phyloP scores from a whole-genome alignment of 495 filamentous ascomycete genomes.

The Pyronema domesticum region DNA sequence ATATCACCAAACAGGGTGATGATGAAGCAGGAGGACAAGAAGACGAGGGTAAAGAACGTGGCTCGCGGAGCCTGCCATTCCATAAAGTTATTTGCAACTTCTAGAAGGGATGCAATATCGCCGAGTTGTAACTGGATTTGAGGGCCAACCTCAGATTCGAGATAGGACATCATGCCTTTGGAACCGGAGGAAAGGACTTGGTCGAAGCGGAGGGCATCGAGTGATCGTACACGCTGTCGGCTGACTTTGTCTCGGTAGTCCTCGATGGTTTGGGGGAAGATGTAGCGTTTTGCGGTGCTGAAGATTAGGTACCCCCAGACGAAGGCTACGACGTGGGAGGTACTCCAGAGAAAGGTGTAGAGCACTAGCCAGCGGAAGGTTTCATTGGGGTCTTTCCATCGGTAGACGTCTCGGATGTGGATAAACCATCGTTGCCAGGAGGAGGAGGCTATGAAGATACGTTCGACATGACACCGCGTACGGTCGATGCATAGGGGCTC shows the following conservation, averaged over 20 bases:
- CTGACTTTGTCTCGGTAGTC: slow-evolving; percentile 26
- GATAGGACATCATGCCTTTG: slow-evolving; percentile 27
- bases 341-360: slow-evolving; percentile 27
- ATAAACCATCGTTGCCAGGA: slow-evolving; percentile 30
- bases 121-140: slow-evolving; percentile 29
- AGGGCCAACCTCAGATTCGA: slow-evolving; percentile 28
- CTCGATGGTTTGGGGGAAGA: slow-evolving; percentile 24
- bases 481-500: slow-evolving; percentile 26
- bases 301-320: slow-evolving; percentile 27
- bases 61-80: slow-evolving; percentile 28
- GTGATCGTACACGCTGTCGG: slow-evolving; percentile 20
- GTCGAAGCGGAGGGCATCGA: slow-evolving; percentile 24
- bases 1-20: slow-evolving; percentile 23
- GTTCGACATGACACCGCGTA: slow-evolving; percentile 26
- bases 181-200: slow-evolving; percentile 31
- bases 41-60: slow-evolving; percentile 25
- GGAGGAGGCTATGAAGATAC: slow-evolving; percentile 30
- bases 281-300: slow-evolving; percentile 26
- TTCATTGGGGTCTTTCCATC: slow-evolving; percentile 28
- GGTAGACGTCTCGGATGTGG: slow-evolving; percentile 28
- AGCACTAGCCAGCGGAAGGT: slow-evolving; percentile 22
- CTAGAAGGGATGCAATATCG: slow-evolving; percentile 30
- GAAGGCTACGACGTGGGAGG: slow-evolving; percentile 27
- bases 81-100: slow-evolving; percentile 31
- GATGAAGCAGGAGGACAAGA: slow-evolving; percentile 25